Percentiles rank a stretch among this genome's conserved stretches.
phyloP scores from a whole-genome alignment of 495 filamentous ascomycete genomes.

The Chaetomium tenue region DNA sequence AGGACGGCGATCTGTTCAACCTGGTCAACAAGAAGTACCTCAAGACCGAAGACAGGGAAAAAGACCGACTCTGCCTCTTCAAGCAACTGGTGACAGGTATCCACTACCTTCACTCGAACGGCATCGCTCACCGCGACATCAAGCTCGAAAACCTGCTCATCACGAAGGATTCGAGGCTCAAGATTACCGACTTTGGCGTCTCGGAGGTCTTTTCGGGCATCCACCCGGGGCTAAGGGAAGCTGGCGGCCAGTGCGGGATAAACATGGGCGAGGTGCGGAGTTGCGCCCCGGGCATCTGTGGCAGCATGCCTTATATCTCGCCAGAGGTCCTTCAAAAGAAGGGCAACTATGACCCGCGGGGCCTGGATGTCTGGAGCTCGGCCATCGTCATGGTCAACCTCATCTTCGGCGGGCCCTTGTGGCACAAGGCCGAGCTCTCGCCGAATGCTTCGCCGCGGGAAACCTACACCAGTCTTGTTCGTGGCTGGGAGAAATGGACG shows the following conservation, averaged over 20 bases:
- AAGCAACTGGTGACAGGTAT: constrained; percentile 74
- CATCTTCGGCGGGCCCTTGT: constrained; percentile 61
- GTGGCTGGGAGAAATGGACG: constrained; percentile 63
- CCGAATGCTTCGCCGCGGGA: constrained; percentile 25
- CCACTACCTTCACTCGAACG: constrained; percentile 65
- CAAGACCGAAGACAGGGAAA: constrained; percentile 55
- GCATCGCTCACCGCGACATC: constrained; percentile 78
- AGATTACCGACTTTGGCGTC: constrained; percentile 79
- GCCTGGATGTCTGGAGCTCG: constrained; percentile 75
- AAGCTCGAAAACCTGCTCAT: constrained; percentile 78
- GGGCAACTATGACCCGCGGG: constrained; percentile 68
- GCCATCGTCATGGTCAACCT: constrained; percentile 71
- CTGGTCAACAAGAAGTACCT: constrained; percentile 66
- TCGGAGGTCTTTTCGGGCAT: constrained; percentile 72
- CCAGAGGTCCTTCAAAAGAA: constrained; percentile 69
- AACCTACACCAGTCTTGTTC: constrained; percentile 57
- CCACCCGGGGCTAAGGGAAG: constrained; percentile 65
- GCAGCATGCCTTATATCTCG: constrained; percentile 73
- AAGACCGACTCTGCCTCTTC: constrained; percentile 73
- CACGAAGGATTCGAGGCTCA: constrained; percentile 64
- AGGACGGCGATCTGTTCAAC: constrained; percentile 66
- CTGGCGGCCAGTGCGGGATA: constrained; percentile 63
- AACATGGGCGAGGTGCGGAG: constrained; percentile 63
- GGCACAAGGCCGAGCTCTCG: constrained; percentile 56
- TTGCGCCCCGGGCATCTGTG: constrained; percentile 70